phyloP scores from a whole-genome alignment of 208 protist species.

The Acanthamoeba royreba region DNA sequence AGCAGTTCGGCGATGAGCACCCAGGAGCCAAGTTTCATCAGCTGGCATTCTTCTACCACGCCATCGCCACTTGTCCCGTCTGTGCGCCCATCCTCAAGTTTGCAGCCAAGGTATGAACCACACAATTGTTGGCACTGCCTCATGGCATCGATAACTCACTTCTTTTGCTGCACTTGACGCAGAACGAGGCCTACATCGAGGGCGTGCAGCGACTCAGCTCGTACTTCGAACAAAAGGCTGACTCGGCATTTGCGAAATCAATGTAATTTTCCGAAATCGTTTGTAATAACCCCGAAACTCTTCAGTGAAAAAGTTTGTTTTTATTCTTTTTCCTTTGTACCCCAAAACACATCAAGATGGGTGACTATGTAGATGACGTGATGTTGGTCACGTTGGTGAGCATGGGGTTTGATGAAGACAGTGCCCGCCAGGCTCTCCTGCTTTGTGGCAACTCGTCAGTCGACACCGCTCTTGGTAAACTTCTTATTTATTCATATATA shows the following conservation, averaged over 20 bases:
- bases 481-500: neutral
- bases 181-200: neutral
- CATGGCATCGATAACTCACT: neutral
- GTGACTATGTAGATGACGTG: constrained; percentile 2
- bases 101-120: neutral
- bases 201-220: neutral
- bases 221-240: neutral
- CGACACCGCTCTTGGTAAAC: neutral
- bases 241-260: no score
- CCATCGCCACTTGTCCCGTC: neutral
- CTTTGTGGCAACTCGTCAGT: neutral
- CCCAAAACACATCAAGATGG: no score
- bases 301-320: no score
- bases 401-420: neutral
- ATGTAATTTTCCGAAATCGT: no score
- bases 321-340: no score
- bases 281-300: no score
- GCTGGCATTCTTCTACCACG: neutral
- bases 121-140: neutral
- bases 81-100: neutral
- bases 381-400: neutral
- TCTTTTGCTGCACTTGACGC: neutral
- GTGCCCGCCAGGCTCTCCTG: neutral
- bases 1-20: neutral
- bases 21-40: neutral